Percentiles rank a stretch among this genome's conserved stretches.
Conservation (phyloP, 306 rosid species). For the Cercis canadensis region DNA sequence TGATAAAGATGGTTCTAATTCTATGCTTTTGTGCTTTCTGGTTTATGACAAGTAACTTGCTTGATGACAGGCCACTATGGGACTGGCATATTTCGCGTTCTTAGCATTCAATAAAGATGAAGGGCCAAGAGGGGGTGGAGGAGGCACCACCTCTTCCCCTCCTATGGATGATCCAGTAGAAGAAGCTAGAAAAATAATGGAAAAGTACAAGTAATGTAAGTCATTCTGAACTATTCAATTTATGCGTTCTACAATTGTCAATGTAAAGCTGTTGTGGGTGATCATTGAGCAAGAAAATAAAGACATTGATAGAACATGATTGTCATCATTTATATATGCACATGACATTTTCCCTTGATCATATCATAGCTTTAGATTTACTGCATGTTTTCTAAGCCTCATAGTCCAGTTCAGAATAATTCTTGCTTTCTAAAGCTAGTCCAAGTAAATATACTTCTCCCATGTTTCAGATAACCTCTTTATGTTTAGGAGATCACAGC, state of each 20-base stretch:
- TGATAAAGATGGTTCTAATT: not conserved
- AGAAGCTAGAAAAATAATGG: conserved; percentile 94
- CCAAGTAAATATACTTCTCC: not conserved
- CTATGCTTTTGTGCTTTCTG: not conserved
- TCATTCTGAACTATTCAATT: conserved; percentile 33
- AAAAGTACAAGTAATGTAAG: conserved; percentile 81
- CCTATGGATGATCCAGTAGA: conserved; percentile 77
- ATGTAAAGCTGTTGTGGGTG: conserved; percentile 30
- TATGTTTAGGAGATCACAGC: not conserved
- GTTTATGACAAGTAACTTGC: conserved; percentile 27
- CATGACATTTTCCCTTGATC: not conserved
- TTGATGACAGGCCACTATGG: conserved; percentile 76
- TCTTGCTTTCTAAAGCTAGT: not conserved
- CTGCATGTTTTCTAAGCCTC: no score
- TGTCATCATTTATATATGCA: conserved; percentile 11
- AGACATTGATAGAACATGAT: conserved; percentile 15
- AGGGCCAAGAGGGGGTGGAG: conserved; percentile 56
- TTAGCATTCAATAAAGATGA: conserved; percentile 85
- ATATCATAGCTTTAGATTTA: not conserved
- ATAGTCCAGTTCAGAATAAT: no score
- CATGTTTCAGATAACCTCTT: not conserved
- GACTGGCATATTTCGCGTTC: conserved; percentile 79
- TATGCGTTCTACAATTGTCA: conserved; percentile 30
- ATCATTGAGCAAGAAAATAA: conserved; percentile 15
- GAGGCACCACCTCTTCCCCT: conserved; percentile 33